Evolutionary conservation across 129 eudicot species (phyloP), one percentile per base, ranked within the genome.

Genomic region (Helichrysum umbraculigerum): DNA sequence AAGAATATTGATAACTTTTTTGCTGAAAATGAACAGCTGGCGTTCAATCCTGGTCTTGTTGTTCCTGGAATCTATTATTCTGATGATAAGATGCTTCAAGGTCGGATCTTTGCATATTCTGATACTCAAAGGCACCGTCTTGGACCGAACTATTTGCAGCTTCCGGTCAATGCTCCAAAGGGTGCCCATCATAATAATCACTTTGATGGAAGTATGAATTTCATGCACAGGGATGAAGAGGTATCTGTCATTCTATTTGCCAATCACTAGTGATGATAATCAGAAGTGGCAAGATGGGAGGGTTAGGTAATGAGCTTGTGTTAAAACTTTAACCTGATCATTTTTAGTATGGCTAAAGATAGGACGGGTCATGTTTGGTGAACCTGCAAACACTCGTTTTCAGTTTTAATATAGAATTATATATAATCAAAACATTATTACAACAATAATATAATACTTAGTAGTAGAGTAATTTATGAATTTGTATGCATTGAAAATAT

Each of bases 81-180:
- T 0, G 86, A 88, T 66, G 97, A 91, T 71, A 91, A 91, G 87
- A 80, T 91, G 88, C 91, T 91, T 71, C 97, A 91, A 56, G 83
- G 89, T 34, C 79, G 94, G 57, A 86, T 86, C 65, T 91, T 91
- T 75, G 83, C 94, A 6, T 91, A 91, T 70, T 76, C 94, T 58
- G 97, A 91, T 81, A 91, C 97, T 6, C 97, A 91, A 44, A 86
- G 91, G 78, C 93, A 91, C 73, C 91, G 97, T 67, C 87, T 91
- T 35, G 97, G 97, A 57, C 91, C 93, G 0, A 91, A 91, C 76
- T 88, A 88, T 66, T 66, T 88, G 71, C 94, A 88, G 79, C 91
- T 91, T 51, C 94, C 97, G 3, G 94, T 78, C 28, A 91, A 91
- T 69, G 91, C 97, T 14, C 97, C 97, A 20, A 91, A 88, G 76